phyloP scores from a whole-genome alignment of 148 eudicot genomes.

The Chenopodium berlandieri region DNA sequence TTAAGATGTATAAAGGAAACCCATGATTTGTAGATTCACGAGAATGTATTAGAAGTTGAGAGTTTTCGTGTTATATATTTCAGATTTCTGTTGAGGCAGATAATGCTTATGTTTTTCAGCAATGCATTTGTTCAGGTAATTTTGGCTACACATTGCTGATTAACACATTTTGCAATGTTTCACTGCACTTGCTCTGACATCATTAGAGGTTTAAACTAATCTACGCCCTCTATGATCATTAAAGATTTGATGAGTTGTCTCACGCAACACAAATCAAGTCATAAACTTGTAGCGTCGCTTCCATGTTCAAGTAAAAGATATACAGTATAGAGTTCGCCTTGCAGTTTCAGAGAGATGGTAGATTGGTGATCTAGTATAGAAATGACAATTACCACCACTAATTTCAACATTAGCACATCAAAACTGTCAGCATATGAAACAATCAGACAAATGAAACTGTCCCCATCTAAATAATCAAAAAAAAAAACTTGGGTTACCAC shows the following conservation, averaged over 20 bases:
- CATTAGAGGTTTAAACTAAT: too few species aligned
- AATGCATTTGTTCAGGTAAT: neutral
- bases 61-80: neutral
- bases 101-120: neutral
- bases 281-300: too few species aligned
- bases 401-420: constrained; percentile 1
- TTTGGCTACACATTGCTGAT: neutral
- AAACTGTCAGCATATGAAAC: neutral
- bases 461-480: neutral
- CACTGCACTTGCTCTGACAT: too few species aligned
- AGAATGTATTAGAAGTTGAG: constrained; percentile 16
- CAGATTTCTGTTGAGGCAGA: neutral
- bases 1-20: constrained; percentile 28
- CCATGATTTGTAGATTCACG: constrained; percentile 21
- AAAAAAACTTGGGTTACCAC: constrained; percentile 13
- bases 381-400: neutral
- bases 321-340: neutral
- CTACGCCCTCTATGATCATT: too few species aligned
- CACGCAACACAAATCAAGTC: too few species aligned
- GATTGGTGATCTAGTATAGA: neutral
- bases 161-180: too few species aligned
- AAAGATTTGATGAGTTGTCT: too few species aligned
- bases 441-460: neutral
- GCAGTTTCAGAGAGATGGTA: neutral
- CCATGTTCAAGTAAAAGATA: too few species aligned